These are phyloP conservation scores for Yarrowia sp. DNA, from an alignment of 805 yeast species.

Conservation along the genomic window DNA sequence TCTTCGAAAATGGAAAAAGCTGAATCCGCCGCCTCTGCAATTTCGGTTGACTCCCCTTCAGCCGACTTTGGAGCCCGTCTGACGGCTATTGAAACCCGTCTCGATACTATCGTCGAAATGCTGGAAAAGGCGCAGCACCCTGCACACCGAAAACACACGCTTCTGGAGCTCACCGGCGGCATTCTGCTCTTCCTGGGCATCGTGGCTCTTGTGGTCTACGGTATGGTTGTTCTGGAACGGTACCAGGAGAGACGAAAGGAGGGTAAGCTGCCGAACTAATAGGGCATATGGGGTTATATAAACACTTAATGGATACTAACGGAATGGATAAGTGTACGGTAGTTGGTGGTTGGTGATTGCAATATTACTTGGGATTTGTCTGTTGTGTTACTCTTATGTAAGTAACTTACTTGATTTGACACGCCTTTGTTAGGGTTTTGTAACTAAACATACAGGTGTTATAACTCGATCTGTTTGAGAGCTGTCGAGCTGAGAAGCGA, in stretches of 20 bases:
- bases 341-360: too few species aligned
- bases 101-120: neutral
- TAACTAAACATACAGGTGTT: too few species aligned
- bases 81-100: neutral
- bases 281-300: too few species aligned
- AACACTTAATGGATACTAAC: neutral
- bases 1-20: neutral
- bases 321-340: too few species aligned
- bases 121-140: neutral
- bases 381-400: too few species aligned
- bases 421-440: too few species aligned
- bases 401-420: too few species aligned
- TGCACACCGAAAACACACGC: neutral
- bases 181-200: neutral
- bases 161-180: slow-evolving; percentile 1
- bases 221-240: neutral
- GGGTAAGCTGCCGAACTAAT: neutral
- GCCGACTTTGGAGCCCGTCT: neutral
- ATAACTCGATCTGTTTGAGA: too few species aligned
- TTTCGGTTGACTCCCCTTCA: too few species aligned
- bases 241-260: neutral
- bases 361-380: too few species aligned
- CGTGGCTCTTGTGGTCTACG: neutral
- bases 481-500: too few species aligned
- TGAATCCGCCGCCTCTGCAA: too few species aligned